Conservation (phyloP, 2,329 filamentous ascomycete species). For the Cladobotryum mycophilum region DNA sequence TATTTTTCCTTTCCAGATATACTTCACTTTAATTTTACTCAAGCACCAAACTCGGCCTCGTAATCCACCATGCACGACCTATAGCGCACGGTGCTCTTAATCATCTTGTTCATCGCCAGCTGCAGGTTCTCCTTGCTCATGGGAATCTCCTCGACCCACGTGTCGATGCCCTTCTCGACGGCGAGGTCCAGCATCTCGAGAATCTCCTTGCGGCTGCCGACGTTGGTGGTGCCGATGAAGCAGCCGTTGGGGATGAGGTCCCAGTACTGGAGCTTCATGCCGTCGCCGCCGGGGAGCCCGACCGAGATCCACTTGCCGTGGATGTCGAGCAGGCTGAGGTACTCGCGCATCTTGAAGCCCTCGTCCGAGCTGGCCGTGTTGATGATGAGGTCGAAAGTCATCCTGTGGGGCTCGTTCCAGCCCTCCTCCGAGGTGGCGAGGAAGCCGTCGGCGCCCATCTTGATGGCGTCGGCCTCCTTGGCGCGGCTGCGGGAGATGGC, state of each 20-base stretch:
- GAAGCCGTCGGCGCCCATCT: conserved; percentile 56
- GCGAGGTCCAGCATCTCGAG: conserved; percentile 66
- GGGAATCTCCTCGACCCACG: conserved; percentile 67
- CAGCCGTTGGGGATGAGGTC: conserved; percentile 69
- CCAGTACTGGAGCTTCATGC: conserved; percentile 65
- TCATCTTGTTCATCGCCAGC: conserved; percentile 61
- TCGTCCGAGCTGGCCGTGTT: conserved; percentile 66
- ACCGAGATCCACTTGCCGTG: conserved; percentile 76
- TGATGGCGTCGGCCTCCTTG: conserved; percentile 53
- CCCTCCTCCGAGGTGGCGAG: conserved; percentile 50
- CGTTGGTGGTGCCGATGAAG: conserved; percentile 63
- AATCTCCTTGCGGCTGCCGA: conserved; percentile 65
- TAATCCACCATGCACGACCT: conserved; percentile 69
- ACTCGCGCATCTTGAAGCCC: conserved; percentile 61
- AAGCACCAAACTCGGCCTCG: conserved; percentile 59
- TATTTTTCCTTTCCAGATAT: too few species aligned
- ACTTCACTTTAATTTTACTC: too few species aligned
- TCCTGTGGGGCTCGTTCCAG: conserved; percentile 51
- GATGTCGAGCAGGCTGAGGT: conserved; percentile 74
- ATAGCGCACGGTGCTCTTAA: conserved; percentile 66
- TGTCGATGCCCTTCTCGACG: conserved; percentile 61
- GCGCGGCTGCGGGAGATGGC: conserved; percentile 54
- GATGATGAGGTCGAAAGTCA: conserved; percentile 70
- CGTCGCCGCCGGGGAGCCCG: conserved; percentile 70
- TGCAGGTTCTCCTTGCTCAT: conserved; percentile 67